phyloP scores from a whole-genome alignment of 257 asterid genomes.

The Capsicum pubescens region DNA sequence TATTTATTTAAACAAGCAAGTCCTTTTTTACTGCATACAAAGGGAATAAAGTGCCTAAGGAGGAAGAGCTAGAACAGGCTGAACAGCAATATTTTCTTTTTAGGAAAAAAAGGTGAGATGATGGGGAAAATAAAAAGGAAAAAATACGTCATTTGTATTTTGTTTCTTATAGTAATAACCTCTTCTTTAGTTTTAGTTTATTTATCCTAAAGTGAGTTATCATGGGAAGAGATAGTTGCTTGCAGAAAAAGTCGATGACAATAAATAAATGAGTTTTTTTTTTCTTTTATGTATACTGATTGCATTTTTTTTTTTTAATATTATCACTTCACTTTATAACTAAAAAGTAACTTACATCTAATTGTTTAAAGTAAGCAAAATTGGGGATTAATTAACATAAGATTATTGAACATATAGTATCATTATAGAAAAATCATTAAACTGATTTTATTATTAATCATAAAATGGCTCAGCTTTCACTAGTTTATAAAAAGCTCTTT shows the following conservation, averaged over 20 bases:
- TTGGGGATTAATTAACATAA: neutral
- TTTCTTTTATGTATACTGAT: no score
- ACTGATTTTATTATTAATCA: neutral
- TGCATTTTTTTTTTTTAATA: no score
- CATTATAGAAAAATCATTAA: neutral
- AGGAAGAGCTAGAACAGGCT: constrained; percentile 2
- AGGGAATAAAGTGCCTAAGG: neutral
- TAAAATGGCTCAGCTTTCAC: neutral
- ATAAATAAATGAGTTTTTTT: no score
- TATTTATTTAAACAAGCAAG: neutral
- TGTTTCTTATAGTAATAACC: constrained; percentile 9
- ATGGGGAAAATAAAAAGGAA: neutral
- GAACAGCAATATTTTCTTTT: constrained; percentile 22
- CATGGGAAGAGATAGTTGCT: neutral
- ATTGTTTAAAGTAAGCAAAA: no score
- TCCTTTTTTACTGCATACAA: neutral
- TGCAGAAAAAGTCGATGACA: constrained; percentile 11
- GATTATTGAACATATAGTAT: neutral
- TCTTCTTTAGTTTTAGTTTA: neutral
- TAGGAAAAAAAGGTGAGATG: neutral
- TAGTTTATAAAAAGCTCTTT: neutral
- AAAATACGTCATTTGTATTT: neutral
- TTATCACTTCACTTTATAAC: no score
- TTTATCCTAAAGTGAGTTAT: neutral
- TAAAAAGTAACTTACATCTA: no score